Base-by-base conservation (phyloP, 1,284 basidiomycete genomes). In the Sporisorium iseilematis-ciliati region DNA sequence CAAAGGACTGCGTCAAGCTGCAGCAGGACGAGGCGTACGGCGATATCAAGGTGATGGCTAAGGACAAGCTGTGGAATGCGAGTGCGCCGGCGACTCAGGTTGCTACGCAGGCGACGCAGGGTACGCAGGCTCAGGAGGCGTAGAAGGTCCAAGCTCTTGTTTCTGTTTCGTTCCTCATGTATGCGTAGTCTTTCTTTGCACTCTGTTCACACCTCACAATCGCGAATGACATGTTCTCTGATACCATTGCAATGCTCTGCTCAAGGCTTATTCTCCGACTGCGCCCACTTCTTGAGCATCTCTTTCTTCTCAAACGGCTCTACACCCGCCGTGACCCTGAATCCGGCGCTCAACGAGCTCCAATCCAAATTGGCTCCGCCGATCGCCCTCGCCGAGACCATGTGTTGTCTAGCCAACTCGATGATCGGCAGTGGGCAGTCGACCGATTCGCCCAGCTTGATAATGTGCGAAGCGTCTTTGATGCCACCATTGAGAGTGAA, bases 401-500 rank as follows among this genome's bases (percentile, higher is more conserved):
- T 75, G 43, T 75, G 73, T 48, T 75, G 73, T 38, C 73, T 41
- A 3, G 73, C 73, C 49, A 75, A 26, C 21, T 75, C 73, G 41
- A 75, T 75, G 20, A 88, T 88, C 11, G 93, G 93, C 90, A 94
- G 91, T 0, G 93, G 93, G 12, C 91, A 89, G 76, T 93, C 91
- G 77, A 90, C 87, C 57, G 91, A 89, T 10, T 87, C 87, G 7
- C 87, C 88, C 8, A 88, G 80, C 65, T 85, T 81, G 49, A 86
- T 84, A 43, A 88, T 87, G 77, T 88, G 87, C 3, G 45, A 53
- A 7, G 68, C 74, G 26, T 95, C 93, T 80, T 93, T 93, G 80
- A 95, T 90, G n/a, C 93, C 94, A 18, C 93, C 92, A 41, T 91
- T 91, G 58, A 95, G 89, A n/a, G 91, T 88, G 84, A 96, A 95